Evolutionary conservation across 345 rosid species (phyloP).

Genomic region (Ceriops decandra): DNA sequence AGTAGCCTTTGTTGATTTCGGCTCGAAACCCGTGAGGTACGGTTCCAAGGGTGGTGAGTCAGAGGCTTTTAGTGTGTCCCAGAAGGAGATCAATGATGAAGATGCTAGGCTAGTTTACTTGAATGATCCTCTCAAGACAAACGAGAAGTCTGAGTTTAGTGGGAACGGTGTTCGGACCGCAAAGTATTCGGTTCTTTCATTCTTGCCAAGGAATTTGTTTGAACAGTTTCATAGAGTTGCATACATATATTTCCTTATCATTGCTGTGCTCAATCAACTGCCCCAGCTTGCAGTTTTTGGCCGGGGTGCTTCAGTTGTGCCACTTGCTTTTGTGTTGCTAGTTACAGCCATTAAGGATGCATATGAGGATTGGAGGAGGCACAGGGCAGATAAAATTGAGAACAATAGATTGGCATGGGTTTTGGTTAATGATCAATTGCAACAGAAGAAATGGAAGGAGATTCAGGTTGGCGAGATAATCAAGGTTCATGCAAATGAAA

Average conservation of each 20-base stretch:
- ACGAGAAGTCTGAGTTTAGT: slow-evolving; percentile 60
- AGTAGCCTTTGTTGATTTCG: slow-evolving; percentile 42
- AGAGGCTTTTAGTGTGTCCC: slow-evolving; percentile 54
- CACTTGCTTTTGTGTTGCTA: slow-evolving; percentile 69
- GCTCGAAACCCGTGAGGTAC: slow-evolving; percentile 49
- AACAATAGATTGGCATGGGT: slow-evolving; percentile 69
- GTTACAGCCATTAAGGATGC: slow-evolving; percentile 88
- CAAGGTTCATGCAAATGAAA: slow-evolving; percentile 58
- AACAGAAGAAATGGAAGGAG: slow-evolving; percentile 65
- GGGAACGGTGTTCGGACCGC: slow-evolving; percentile 64
- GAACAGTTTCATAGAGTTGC: slow-evolving; percentile 96
- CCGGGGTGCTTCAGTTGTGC: slow-evolving; percentile 73
- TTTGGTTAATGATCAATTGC: slow-evolving; percentile 45
- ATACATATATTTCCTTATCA: slow-evolving; percentile 73
- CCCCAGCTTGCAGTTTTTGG: slow-evolving; percentile 95
- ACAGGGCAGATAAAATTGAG: slow-evolving; percentile 73
- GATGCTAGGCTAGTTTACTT: slow-evolving; percentile 73
- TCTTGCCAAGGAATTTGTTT: slow-evolving; percentile 78
- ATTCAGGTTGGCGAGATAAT: slow-evolving; percentile 68
- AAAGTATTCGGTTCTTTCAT: slow-evolving; percentile 67
- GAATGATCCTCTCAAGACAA: slow-evolving; percentile 59
- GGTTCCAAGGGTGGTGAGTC: slow-evolving; percentile 64
- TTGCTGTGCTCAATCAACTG: slow-evolving; percentile 86
- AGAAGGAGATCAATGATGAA: slow-evolving; percentile 73
- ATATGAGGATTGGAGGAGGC: slow-evolving; percentile 83